Percentiles rank a stretch among this genome's conserved stretches.
Evolutionary conservation across 2,329 filamentous ascomycete genomes (phyloP).

Genomic region (Scedosporium minutisporum): DNA sequence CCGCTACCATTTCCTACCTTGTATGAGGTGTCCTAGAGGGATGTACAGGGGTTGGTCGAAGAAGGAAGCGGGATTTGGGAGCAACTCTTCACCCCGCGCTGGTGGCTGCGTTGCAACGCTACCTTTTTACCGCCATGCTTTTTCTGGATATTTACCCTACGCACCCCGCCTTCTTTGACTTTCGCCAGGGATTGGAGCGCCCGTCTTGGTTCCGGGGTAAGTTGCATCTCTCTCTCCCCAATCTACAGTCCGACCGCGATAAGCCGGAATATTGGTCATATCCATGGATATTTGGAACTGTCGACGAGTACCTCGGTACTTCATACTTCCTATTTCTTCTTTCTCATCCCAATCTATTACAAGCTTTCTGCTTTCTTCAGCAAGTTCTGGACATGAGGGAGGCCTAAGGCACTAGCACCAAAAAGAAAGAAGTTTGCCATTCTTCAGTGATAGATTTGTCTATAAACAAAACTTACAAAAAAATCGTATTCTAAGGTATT

Average conservation of each 20-base stretch:
- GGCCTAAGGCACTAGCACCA: background rate
- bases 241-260: too few relatives aligned
- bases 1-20: too few relatives aligned
- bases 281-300: background rate
- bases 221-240: too few relatives aligned
- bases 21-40: background rate
- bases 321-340: background rate
- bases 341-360: too few relatives aligned
- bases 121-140: background rate
- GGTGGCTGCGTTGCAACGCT: background rate
- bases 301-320: background rate
- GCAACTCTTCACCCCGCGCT: background rate
- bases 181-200: too few relatives aligned
- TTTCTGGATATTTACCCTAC: background rate
- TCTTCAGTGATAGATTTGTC: too few relatives aligned
- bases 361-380: background rate
- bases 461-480: background rate
- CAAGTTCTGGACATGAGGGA: background rate
- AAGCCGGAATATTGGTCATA: too few relatives aligned
- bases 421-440: background rate
- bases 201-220: too few relatives aligned
- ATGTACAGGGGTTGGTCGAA: background rate
- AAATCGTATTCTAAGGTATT: background rate
- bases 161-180: background rate
- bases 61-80: background rate